These are phyloP conservation scores for Circinella umbellata DNA, from an alignment of 371 early-diverging fungal species.

Conservation along the genomic window DNA sequence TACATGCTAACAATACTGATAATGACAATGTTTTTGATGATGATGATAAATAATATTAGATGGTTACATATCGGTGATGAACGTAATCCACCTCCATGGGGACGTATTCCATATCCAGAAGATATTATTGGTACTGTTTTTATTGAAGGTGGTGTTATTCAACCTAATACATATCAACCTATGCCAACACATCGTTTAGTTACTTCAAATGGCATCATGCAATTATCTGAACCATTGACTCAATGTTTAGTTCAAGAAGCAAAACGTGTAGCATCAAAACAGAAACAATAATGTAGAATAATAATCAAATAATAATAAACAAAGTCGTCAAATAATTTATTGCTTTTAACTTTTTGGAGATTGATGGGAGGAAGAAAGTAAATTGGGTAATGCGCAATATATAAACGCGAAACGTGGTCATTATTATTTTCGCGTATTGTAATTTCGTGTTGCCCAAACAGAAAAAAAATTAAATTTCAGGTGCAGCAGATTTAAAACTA, in stretches of 20 bases:
- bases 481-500: background rate
- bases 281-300: background rate
- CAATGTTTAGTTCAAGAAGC: constrained; percentile 33
- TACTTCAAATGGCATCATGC: constrained; percentile 73
- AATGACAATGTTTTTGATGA: too few species aligned
- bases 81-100: constrained; percentile 71
- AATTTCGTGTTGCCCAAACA: background rate
- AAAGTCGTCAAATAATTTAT: too few species aligned
- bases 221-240: constrained; percentile 56
- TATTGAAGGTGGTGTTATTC: constrained; percentile 56
- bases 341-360: too few species aligned
- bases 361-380: too few species aligned
- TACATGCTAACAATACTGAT: too few species aligned
- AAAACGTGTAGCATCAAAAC: constrained; percentile 21
- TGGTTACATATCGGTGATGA: constrained; percentile 65
- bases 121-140: constrained; percentile 83
- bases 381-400: too few species aligned
- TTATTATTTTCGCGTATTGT: too few species aligned
- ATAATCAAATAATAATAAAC: background rate
- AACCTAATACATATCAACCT: constrained; percentile 64
- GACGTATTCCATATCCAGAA: constrained; percentile 78
- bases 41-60: constrained; percentile 23
- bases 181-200: constrained; percentile 85
- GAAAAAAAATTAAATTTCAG: background rate
- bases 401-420: background rate